phyloP scores from a whole-genome alignment of 2,329 filamentous ascomycete genomes.

The Botrytis sinoallii region DNA sequence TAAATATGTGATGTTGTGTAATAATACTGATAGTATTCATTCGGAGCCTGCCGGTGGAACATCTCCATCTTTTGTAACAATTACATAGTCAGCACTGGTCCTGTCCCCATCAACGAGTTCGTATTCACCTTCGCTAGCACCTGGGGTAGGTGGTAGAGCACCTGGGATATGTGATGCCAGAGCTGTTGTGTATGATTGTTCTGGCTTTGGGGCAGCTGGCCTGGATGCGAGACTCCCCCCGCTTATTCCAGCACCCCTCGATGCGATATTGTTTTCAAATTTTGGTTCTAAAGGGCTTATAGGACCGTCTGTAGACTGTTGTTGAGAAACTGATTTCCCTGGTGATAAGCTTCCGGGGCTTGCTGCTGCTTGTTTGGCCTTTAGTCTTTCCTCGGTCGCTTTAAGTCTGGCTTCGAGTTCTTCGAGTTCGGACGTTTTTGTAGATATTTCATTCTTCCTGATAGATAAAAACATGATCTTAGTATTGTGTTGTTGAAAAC shows the following conservation, averaged over 20 bases:
- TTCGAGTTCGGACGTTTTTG: slow-evolving; percentile 76
- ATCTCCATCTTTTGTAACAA: slow-evolving; percentile 32
- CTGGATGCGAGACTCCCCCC: slow-evolving; percentile 3
- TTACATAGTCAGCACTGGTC: slow-evolving; percentile 29
- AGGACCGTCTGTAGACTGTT: neutral
- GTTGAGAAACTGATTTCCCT: neutral
- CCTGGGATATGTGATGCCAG: slow-evolving; percentile 29
- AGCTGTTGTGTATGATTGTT: slow-evolving; percentile 9
- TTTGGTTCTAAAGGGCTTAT: slow-evolving; percentile 16
- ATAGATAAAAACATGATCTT: slow-evolving; percentile 18
- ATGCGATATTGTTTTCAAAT: slow-evolving; percentile 8
- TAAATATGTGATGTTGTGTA: slow-evolving; percentile 10
- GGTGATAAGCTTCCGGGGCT: slow-evolving; percentile 15
- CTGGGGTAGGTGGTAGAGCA: slow-evolving; percentile 37
- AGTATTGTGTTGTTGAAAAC: neutral
- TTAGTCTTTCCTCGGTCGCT: slow-evolving; percentile 79
- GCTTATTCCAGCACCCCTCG: neutral
- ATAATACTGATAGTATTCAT: slow-evolving; percentile 14
- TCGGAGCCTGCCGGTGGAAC: slow-evolving; percentile 17
- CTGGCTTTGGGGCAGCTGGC: slow-evolving; percentile 8
- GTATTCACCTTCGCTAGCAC: slow-evolving; percentile 39
- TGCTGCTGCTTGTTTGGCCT: slow-evolving; percentile 28
- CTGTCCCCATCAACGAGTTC: slow-evolving; percentile 27
- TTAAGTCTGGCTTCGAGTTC: slow-evolving; percentile 78
- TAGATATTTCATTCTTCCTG: slow-evolving; percentile 76